Percentiles rank a stretch among this genome's conserved stretches.
Conservation (phyloP, 257 asterid genomes). For the Scutellaria barbata region DNA sequence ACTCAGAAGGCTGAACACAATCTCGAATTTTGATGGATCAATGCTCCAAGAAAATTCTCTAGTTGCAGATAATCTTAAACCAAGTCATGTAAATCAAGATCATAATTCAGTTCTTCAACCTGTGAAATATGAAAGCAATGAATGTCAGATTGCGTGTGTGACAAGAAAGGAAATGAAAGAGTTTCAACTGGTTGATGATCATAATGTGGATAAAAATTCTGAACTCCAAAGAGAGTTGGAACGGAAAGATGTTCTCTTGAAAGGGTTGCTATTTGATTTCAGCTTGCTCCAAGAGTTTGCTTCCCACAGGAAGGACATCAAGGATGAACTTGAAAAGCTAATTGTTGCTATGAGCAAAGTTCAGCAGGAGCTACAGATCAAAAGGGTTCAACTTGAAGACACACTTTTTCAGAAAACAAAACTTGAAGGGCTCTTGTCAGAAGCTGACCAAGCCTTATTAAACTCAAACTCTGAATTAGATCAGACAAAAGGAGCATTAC, state of each 20-base stretch:
- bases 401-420: slow-evolving; percentile 51
- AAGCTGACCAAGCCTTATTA: slow-evolving; percentile 57
- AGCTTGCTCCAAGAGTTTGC: slow-evolving; percentile 90
- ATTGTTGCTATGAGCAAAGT: slow-evolving; percentile 52
- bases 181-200: slow-evolving; percentile 39
- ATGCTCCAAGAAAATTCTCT: slow-evolving; percentile 38
- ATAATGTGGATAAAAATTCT: slow-evolving; percentile 42
- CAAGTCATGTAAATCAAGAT: slow-evolving; percentile 29
- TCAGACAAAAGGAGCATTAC: slow-evolving; percentile 52
- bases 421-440: slow-evolving; percentile 61
- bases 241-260: slow-evolving; percentile 62
- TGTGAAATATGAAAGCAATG: slow-evolving; percentile 34
- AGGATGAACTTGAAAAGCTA: slow-evolving; percentile 70
- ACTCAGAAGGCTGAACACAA: slow-evolving; percentile 35
- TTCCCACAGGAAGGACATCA: slow-evolving; percentile 68
- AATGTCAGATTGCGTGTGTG: slow-evolving; percentile 33
- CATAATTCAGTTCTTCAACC: slow-evolving; percentile 32
- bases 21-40: slow-evolving; percentile 34
- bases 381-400: slow-evolving; percentile 56
- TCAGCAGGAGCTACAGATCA: slow-evolving; percentile 63
- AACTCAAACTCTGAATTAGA: slow-evolving; percentile 57
- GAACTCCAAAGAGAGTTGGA: slow-evolving; percentile 68
- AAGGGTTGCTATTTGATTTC: slow-evolving; percentile 85
- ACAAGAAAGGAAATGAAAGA: slow-evolving; percentile 41
- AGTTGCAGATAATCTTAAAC: slow-evolving; percentile 33